Evolutionary conservation across 1,139 yeast genomes (phyloP), one percentile per base, ranked within the genome.

Genomic region (Suhomyces terraborum): DNA sequence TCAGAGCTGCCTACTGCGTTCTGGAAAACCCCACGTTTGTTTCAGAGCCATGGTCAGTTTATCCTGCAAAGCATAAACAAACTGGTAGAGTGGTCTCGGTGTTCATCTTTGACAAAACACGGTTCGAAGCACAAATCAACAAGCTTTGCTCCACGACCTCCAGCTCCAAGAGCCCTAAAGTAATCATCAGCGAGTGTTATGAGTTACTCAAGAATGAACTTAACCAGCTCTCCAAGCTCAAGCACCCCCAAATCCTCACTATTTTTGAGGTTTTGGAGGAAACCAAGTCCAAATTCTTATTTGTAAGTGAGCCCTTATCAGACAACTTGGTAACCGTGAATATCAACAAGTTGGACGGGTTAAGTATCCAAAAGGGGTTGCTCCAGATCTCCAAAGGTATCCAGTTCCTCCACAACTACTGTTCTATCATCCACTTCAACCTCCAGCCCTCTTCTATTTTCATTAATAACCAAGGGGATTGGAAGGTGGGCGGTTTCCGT

Each of bases 221-320:
- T 3, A 69, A 79, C 22, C 84, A 84, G 47, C 66, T 91, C 56
- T 80, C 95, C 23, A 86, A 84, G 59, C 69, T 91, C 50, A 84
- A 88, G 50, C 98, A 93, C 58, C 98, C 98, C 0, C 86, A 88
- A 49, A 73, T 93, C 31, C 66, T 93, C 35, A 82, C 91, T 4
- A 73, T 93, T 8, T 79, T 86, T 36, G 98, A 91, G 59, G 95
- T 94, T 0, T 62, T 91, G 45, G 98, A 93, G 59, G 96, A 89
- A 53, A 87, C 93, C 24, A 83, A 85, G 54, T 77, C 79, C 53
- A 78, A 87, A 43, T 75, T 89, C 53, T 57, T 85, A 45, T 93
- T 93, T 68, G 98, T 84, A n/a, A 82, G 95, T 1, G 95, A 89
- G 59, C 79, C 81, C 17, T 81, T 93, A 8, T 69, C 77, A 0